phyloP scores from a whole-genome alignment of 2,329 filamentous ascomycete species.

The Beauveria brongniartii region DNA sequence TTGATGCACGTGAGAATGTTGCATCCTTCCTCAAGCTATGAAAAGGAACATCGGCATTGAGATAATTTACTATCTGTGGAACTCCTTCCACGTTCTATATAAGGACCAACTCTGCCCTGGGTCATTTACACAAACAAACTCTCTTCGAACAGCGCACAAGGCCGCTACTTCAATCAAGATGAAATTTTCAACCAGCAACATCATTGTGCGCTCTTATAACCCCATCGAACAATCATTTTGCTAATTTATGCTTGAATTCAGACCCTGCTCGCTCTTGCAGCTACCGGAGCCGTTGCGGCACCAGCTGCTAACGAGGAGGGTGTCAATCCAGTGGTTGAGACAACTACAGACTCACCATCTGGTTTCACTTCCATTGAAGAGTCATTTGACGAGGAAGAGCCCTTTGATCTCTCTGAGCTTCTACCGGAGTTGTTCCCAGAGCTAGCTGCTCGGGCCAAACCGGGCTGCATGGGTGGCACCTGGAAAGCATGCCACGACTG shows the following conservation, averaged over 20 bases:
- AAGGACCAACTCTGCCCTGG: background rate
- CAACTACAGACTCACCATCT: background rate
- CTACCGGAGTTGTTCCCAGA: background rate
- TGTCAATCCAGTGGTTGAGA: background rate
- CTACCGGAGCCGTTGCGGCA: background rate
- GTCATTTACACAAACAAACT: background rate
- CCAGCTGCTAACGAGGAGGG: background rate
- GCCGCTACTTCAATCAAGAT: background rate
- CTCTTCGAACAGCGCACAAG: background rate
- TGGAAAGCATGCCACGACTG: slow-evolving; percentile 1
- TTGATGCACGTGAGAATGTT: background rate
- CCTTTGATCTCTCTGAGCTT: background rate
- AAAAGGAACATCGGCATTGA: no score
- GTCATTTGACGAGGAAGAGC: background rate
- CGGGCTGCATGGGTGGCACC: slow-evolving; percentile 1
- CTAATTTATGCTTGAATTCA: background rate
- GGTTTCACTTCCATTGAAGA: background rate
- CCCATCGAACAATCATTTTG: no score
- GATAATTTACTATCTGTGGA: background rate
- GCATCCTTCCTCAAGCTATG: no score
- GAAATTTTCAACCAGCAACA: background rate
- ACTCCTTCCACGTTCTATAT: background rate
- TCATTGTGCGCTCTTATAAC: background rate
- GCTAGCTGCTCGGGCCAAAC: background rate
- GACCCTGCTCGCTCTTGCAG: background rate